phyloP scores from a whole-genome alignment of 73 alveolate species.

The Paramecium sexaurelia region DNA sequence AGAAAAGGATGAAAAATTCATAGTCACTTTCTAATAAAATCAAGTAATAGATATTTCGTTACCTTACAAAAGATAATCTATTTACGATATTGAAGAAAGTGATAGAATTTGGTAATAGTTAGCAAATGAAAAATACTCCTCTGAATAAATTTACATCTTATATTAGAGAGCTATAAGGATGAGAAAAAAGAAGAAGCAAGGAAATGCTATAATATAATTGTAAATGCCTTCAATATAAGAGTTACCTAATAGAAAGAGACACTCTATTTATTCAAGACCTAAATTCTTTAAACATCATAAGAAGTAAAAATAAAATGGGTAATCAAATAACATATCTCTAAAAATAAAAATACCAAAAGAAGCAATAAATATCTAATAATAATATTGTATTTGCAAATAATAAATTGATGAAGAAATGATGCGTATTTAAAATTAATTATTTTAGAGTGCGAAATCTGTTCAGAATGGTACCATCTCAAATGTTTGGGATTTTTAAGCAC shows the following conservation, averaged over 20 bases:
- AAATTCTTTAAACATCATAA: neutral
- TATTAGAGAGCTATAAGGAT: slow-evolving; percentile 52
- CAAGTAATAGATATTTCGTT: neutral
- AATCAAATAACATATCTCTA: neutral
- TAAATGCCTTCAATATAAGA: slow-evolving; percentile 11
- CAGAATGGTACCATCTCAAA: slow-evolving; percentile 67
- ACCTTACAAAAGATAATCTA: neutral
- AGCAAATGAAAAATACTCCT: slow-evolving; percentile 2
- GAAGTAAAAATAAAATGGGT: neutral
- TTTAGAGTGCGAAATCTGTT: slow-evolving; percentile 66
- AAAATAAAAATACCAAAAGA: slow-evolving; percentile 48
- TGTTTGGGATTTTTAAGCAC: slow-evolving; percentile 57
- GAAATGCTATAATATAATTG: neutral
- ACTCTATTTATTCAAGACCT: slow-evolving; percentile 30
- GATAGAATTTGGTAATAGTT: slow-evolving; percentile 40
- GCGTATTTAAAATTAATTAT: neutral
- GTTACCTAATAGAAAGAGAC: slow-evolving; percentile 24
- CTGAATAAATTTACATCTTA: neutral
- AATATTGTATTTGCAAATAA: slow-evolving; percentile 36
- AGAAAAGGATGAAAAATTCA: slow-evolving; percentile 19
- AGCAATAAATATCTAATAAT: neutral
- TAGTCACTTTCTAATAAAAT: neutral
- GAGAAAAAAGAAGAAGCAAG: slow-evolving; percentile 48
- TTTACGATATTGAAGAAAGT: neutral
- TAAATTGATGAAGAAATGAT: slow-evolving; percentile 31